Conservation (phyloP, 73 alveolate species). For the Symbiodinium pilosum region DNA sequence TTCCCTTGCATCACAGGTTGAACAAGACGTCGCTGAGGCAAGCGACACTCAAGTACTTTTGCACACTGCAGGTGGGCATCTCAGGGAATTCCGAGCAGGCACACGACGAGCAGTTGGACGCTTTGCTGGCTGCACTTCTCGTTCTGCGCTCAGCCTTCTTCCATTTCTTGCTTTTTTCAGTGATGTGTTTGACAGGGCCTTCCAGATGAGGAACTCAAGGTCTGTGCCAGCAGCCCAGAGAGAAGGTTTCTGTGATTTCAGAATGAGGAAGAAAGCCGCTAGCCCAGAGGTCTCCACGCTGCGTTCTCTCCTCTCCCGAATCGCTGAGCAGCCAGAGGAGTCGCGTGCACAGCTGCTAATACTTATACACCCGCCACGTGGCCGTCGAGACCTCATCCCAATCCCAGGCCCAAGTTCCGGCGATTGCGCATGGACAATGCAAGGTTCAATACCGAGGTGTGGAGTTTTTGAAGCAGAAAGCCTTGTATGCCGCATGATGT, state of each 20-base stretch:
- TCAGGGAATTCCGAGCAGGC: too few relatives aligned
- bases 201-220: constrained; percentile 56
- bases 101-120: constrained; percentile 2
- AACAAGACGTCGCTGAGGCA: background rate
- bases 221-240: constrained; percentile 11
- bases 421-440: constrained; percentile 55
- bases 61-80: too few relatives aligned
- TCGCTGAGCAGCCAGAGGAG: constrained; percentile 60
- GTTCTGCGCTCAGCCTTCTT: background rate
- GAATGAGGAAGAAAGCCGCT: background rate
- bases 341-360: too few relatives aligned
- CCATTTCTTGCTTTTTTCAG: background rate
- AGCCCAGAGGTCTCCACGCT: constrained; percentile 27
- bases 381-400: too few relatives aligned
- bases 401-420: constrained; percentile 51
- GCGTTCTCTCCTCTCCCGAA: constrained; percentile 26
- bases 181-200: constrained; percentile 19
- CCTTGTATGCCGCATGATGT: too few relatives aligned
- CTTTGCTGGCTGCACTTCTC: constrained; percentile 65
- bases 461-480: too few relatives aligned
- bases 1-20: background rate
- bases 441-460: constrained; percentile 43
- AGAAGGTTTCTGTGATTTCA: too few relatives aligned
- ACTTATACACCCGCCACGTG: too few relatives aligned
- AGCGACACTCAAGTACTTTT: background rate